phyloP scores from a whole-genome alignment of 2,329 filamentous ascomycete species.

The Neonectria neomacrospora region DNA sequence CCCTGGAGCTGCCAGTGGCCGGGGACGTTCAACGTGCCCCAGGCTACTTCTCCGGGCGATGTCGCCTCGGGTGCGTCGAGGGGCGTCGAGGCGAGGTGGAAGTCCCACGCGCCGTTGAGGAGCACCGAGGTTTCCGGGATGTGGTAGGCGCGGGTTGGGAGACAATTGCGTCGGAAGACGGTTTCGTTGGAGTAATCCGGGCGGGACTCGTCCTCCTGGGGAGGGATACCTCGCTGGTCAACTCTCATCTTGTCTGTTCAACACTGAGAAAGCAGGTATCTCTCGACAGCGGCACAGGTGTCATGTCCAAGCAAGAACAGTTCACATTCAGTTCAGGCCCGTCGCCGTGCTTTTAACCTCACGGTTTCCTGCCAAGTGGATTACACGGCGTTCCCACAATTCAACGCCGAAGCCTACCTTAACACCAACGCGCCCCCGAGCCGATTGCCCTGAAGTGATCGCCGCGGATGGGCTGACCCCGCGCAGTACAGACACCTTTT shows the following conservation, averaged over 20 bases:
- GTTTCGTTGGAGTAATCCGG: conserved; percentile 63
- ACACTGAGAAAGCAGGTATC: not conserved
- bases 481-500: not conserved
- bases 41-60: conserved; percentile 63
- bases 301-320: not conserved
- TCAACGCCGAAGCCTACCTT: not conserved
- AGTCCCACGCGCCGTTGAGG: conserved; percentile 68
- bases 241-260: conserved; percentile 34
- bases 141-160: conserved; percentile 63
- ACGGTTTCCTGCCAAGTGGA: conserved; percentile 6
- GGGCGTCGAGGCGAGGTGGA: conserved; percentile 60
- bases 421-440: too few species aligned
- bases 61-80: conserved; percentile 55
- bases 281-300: not conserved
- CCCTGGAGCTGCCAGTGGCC: conserved; percentile 78
- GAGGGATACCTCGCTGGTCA: conserved; percentile 44
- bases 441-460: conserved; percentile 10
- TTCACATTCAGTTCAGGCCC: not conserved
- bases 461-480: conserved; percentile 13
- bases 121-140: conserved; percentile 61
- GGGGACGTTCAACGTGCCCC: conserved; percentile 66
- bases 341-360: conserved; percentile 17
- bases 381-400: conserved; percentile 18
- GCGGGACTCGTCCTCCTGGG: conserved; percentile 49
- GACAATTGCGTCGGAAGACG: conserved; percentile 64